Evolutionary conservation across 1,284 basidiomycete species (phyloP), one percentile per base, ranked within the genome.

Genomic region (Irpex sp.): DNA sequence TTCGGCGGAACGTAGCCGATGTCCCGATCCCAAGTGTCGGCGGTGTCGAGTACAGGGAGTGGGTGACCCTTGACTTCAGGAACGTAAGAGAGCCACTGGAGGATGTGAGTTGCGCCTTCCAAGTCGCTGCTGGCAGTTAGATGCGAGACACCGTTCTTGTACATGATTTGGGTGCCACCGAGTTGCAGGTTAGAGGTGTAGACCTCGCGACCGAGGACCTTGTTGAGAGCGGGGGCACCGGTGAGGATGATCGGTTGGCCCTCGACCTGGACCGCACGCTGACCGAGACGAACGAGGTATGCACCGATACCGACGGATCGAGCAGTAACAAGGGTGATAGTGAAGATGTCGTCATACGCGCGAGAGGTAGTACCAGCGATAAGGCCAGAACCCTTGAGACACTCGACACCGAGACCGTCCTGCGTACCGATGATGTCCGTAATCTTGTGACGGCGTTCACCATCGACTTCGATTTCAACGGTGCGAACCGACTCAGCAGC

Each of bases 221-320:
- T 99, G 86, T 99, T 99, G 71, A 99, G 87, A 4, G 97, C 97
- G 38, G 89, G 88, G 52, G 96, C 97, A 73, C 97, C 97, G 11
- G 97, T 99, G 65, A 99, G 87, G 77, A 99, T 99, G 80, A 99
- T 98, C 1, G 97, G 97, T 73, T 98, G 97, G 57, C 97, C 96
- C 78, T 98, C 97, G 62, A 99, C 97, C 78, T 99, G 97, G 59
- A 99, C 95, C 3, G 97, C 94, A 72, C 97, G 92, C 81, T 99
- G 94, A 71, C 97, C 97, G 49, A 99, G 87, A 71, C 97, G 95
- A 63, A 99, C 96, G 63, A 99, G 92, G 78, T 99, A 99, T 47
- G 97, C 97, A 74, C 97, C 97, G 72, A 99, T 99, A 79, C 97
- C 97, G 70, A 99, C 97, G 4, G 96, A 98, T 62, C 97, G 94